Evolutionary conservation across 257 asterid genomes (phyloP).

Genomic region (Misopates orontium): DNA sequence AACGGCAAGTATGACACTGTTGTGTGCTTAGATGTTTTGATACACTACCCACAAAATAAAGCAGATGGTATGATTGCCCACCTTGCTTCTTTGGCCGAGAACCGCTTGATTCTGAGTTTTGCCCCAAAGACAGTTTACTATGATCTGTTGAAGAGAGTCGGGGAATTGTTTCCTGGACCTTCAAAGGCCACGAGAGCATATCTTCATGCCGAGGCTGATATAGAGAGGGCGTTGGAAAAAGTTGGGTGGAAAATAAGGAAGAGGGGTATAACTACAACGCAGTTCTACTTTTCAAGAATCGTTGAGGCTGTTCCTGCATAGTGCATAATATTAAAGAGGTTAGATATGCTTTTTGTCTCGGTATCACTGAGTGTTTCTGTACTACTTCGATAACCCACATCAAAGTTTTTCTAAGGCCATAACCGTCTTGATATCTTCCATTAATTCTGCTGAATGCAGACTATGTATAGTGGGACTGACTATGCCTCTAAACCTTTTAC

Average conservation of each 20-base stretch:
- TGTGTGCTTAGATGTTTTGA: conserved; percentile 85
- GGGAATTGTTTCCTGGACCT: conserved; percentile 96
- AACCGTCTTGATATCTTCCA: neutral
- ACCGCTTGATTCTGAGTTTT: conserved; percentile 80
- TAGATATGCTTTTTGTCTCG: conserved; percentile 31
- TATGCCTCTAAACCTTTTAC: conserved; percentile 25
- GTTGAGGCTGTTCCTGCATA: conserved; percentile 91
- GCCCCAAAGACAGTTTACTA: conserved; percentile 91
- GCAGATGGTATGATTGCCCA: conserved; percentile 96
- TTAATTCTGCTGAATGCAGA: conserved; percentile 10
- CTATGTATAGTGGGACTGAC: conserved; percentile 33
- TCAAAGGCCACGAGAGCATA: conserved; percentile 95
- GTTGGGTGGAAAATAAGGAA: conserved; percentile 88
- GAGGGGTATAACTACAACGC: conserved; percentile 75
- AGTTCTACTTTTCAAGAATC: conserved; percentile 78
- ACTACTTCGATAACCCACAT: neutral
- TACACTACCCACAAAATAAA: conserved; percentile 91
- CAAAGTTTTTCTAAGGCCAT: neutral
- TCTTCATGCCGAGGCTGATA: conserved; percentile 86
- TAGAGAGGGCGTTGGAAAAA: conserved; percentile 74
- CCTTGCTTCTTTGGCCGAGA: conserved; percentile 86
- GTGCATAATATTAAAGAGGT: conserved; percentile 43
- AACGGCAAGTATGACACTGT: conserved; percentile 84
- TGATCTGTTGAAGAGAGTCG: conserved; percentile 74
- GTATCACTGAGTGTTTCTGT: conserved; percentile 22